Conservation (phyloP, 2,329 filamentous ascomycete species). For the Tolypocladium paradoxum region DNA sequence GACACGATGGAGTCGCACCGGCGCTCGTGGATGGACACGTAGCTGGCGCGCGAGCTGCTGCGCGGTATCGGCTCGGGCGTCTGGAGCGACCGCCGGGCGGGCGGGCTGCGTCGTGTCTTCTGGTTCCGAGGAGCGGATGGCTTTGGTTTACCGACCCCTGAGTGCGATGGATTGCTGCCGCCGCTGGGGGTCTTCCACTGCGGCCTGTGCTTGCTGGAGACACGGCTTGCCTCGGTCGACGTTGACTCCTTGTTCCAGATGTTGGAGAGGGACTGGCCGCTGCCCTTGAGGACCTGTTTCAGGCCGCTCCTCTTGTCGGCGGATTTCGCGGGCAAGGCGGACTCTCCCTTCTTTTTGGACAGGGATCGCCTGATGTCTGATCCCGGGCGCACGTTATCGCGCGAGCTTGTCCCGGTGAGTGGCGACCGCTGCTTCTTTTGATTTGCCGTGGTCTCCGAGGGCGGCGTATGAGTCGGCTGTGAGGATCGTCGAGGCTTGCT, state of each 20-base stretch:
- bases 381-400: conserved; percentile 8
- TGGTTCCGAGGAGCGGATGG: neutral
- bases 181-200: conserved; percentile 13
- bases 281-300: conserved; percentile 40
- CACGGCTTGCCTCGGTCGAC: conserved; percentile 9
- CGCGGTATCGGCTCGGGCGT: conserved; percentile 20
- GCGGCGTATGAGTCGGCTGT: neutral
- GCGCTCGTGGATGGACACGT: conserved; percentile 38
- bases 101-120: neutral
- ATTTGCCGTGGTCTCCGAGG: conserved; percentile 21
- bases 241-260: conserved; percentile 38
- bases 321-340: conserved; percentile 7
- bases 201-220: conserved; percentile 10
- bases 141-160: conserved; percentile 6
- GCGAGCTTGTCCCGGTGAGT: conserved; percentile 8
- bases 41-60: conserved; percentile 35
- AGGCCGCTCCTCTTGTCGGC: conserved; percentile 14
- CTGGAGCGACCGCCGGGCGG: conserved; percentile 4
- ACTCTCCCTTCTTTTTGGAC: conserved; percentile 18
- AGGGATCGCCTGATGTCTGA: conserved; percentile 5
- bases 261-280: conserved; percentile 34
- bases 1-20: conserved; percentile 45
- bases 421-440: conserved; percentile 35
- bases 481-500: neutral
- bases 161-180: conserved; percentile 1